Evolutionary conservation across 2,329 filamentous ascomycete species (phyloP), one percentile per base, ranked within the genome.

Genomic region (Chlorencoelia australis): DNA sequence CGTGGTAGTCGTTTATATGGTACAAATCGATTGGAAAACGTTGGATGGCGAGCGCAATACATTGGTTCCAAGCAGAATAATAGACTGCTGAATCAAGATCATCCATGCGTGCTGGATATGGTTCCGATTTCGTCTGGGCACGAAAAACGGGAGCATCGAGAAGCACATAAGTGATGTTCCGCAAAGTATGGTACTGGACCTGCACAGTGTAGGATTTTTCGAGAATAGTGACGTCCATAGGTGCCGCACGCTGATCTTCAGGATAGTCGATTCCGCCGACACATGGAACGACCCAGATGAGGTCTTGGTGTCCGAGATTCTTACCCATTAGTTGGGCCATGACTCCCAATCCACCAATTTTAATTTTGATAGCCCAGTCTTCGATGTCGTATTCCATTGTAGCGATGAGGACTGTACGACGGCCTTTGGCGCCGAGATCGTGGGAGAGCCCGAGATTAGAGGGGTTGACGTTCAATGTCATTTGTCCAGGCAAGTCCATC

Each of bases 331-430:
- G 60, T 47, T 78, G 73, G 21, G 77, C 75, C 76, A 82, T 82
- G 42, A 80, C 76, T 54, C 77, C 77, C 4, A 82, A 63, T 42
- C 77, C 77, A 41, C 77, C 77, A 30, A 82, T 82, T 59, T 82
- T 82, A 59, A 82, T 75, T 57, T 79, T 81, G 59, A 82, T 76
- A 4, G 59, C 66, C 73, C 77, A 81, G 51, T 82, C 77, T 37
- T 77, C 73, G 42, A 82, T 80, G 43, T 81, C 75, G 56, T 82
- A 82, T 55, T 82, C 77, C 73, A 82, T 79, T 5, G 77, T 81
- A 9, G 75, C 77, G 35, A 82, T 78, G 15, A 82, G 64, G 2
- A 79, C 70, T 20, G 68, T 79, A n/a, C 71, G 62, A 19, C 40
- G 33, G 5, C 25, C 19, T 14, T 31, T 22, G 6, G 19, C 19